Conservation (phyloP, 495 filamentous ascomycete genomes). For the Massariosphaeria phaeospora region DNA sequence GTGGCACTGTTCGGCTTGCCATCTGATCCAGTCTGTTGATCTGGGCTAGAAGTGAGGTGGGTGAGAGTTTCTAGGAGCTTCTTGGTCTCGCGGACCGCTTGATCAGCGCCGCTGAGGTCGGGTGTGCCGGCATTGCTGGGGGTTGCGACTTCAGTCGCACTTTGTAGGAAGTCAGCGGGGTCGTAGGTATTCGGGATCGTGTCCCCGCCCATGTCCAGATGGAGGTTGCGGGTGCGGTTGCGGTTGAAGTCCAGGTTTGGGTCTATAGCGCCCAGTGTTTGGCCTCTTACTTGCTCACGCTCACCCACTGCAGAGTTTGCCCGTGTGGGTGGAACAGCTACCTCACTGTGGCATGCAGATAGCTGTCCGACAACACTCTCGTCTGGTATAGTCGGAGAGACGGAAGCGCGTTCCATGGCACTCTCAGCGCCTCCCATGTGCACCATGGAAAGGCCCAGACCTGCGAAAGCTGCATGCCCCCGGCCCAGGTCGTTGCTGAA, state of each 20-base stretch:
- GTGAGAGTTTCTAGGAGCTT: conserved; percentile 18
- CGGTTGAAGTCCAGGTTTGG: conserved; percentile 1
- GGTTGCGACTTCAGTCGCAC: conserved; percentile 43
- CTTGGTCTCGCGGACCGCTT: conserved; percentile 29
- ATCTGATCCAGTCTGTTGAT: conserved; percentile 2
- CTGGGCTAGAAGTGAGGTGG: conserved; percentile 4
- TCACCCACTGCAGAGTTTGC: conserved; percentile 20
- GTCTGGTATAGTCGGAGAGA: conserved; percentile 23
- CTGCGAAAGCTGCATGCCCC: neutral
- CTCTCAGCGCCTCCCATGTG: neutral
- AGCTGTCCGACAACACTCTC: neutral
- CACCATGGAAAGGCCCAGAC: conserved; percentile 24
- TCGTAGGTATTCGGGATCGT: conserved; percentile 27
- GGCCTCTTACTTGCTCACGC: neutral
- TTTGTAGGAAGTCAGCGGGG: conserved; percentile 35
- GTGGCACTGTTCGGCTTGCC: conserved; percentile 14
- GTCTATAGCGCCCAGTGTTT: no score
- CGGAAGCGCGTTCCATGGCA: conserved; percentile 15
- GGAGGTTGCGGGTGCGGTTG: conserved; percentile 8
- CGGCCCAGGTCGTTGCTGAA: neutral
- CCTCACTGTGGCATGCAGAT: neutral
- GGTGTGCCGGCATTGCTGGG: conserved; percentile 40
- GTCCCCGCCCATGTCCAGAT: conserved; percentile 14
- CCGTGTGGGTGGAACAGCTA: conserved; percentile 15
- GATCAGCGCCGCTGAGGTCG: conserved; percentile 34